These are phyloP conservation scores for Mycena capillaripes DNA, from an alignment of 768 basidiomycete genomes.

Conservation along the genomic window DNA sequence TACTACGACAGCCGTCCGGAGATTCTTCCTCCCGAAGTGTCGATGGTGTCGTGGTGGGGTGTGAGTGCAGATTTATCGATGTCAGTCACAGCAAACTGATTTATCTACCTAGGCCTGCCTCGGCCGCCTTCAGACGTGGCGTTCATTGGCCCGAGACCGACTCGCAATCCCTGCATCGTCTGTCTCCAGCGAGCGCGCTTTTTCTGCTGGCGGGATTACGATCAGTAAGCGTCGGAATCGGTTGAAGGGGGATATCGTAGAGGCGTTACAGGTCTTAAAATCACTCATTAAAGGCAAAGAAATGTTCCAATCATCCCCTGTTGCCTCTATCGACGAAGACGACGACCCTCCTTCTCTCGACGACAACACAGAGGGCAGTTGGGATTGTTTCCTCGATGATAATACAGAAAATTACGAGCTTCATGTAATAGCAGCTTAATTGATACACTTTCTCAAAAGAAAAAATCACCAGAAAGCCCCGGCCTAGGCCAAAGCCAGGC, in stretches of 20 bases:
- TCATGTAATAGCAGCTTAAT: background rate
- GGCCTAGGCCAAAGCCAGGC: constrained; percentile 33
- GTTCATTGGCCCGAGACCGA: no score
- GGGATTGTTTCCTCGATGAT: no score
- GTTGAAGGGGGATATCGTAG: constrained; percentile 52
- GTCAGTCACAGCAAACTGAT: no score
- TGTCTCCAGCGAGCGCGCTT: no score
- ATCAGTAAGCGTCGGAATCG: constrained; percentile 50
- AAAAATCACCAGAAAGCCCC: constrained; percentile 11
- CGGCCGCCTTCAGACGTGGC: constrained; percentile 48
- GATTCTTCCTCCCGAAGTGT: background rate
- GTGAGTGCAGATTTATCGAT: background rate
- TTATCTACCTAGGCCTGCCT: background rate
- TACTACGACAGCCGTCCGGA: background rate
- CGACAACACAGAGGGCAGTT: constrained; percentile 17
- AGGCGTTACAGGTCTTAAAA: constrained; percentile 49
- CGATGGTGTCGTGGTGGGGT: constrained; percentile 13
- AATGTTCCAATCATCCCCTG: constrained; percentile 17
- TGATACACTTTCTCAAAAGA: no score
- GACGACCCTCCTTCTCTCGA: background rate
- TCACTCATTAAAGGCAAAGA: constrained; percentile 22
- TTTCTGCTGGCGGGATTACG: constrained; percentile 56
- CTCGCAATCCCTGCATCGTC: no score
- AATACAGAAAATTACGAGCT: background rate
- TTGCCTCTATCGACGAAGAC: no score